phyloP scores from a whole-genome alignment of 495 filamentous ascomycete species.

The Chaetomium fimeti region DNA sequence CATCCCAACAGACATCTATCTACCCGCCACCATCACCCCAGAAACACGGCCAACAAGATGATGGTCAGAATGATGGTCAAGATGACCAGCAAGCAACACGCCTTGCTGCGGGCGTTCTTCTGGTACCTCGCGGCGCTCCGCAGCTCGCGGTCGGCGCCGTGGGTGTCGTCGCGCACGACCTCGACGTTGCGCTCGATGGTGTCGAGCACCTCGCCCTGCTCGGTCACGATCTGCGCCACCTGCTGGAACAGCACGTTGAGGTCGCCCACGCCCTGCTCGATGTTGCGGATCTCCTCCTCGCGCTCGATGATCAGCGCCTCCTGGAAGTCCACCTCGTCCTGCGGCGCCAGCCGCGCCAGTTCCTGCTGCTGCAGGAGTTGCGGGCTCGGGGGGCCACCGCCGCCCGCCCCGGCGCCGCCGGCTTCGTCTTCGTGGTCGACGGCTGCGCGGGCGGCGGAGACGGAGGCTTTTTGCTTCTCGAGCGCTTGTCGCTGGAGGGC shows the following conservation, averaged over 20 bases:
- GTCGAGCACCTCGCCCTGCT: constrained; percentile 88
- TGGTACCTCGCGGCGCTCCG: constrained; percentile 82
- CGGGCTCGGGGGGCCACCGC: constrained; percentile 34
- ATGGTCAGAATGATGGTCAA: constrained; percentile 84
- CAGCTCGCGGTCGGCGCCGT: constrained; percentile 81
- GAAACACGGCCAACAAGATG: constrained; percentile 76
- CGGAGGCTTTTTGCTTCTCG: constrained; percentile 87
- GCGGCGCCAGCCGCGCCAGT: constrained; percentile 76
- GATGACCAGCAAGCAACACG: constrained; percentile 89
- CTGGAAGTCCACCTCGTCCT: constrained; percentile 97
- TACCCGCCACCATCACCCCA: constrained; percentile 49
- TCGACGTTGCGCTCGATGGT: constrained; percentile 86
- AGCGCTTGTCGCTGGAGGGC: constrained; percentile 79
- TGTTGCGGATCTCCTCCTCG: constrained; percentile 92
- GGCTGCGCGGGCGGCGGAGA: constrained; percentile 72
- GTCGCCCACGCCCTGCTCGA: constrained; percentile 93
- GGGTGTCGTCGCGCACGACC: constrained; percentile 72
- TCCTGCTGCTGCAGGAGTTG: constrained; percentile 57
- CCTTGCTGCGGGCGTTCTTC: constrained; percentile 87
- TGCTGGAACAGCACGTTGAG: constrained; percentile 96
- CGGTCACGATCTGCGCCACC: constrained; percentile 90
- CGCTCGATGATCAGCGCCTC: constrained; percentile 93
- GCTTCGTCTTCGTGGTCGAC: constrained; percentile 43
- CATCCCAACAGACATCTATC: neutral
- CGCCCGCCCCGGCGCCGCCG: neutral